Base-by-base conservation (phyloP, 2,329 filamentous ascomycete species). In the Xylariaceae sp. region DNA sequence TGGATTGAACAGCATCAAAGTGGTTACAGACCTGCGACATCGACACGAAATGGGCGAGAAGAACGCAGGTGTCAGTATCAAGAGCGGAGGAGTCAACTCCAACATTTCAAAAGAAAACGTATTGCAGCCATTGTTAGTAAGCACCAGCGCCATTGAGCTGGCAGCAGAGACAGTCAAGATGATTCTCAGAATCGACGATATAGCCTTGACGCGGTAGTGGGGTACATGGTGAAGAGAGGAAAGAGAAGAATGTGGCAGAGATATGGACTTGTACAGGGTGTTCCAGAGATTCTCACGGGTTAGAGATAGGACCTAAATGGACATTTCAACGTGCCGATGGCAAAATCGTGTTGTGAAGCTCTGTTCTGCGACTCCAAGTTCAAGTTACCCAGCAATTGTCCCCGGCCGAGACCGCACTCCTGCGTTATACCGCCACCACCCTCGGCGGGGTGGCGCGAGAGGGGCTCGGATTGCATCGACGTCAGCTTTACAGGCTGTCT, bases 151-250 rank as follows among this genome's bases (percentile, higher is more conserved):
- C 18, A 93, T 98, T 58, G 91, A 98, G 73, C 69, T 98, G 66
- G 93, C 93, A 22, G 90, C 91, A 7, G 93, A 98, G 78, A 98
- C 93, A 47, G 93, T 97, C 57, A 98, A 97, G 81, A 93, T 95
- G 89, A 82, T 83, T 61, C 64, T 83, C 60, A 75, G 79, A 62
- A 82, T 83, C 68, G 79, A 83, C 60, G 79, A 83, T 59, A 82
- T 83, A 66, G 77, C 77, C 37, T 65, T 83, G 63, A 80, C 72
- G 57, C 73, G 79, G 67, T 82, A 76, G 59, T 48, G 40, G 39
- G 34, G 36, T 28, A 15, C 28, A 40, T 35, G 29, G 19, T 38
- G 36, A 26, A 43, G 43, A 45, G 45, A 43, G 29, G 19, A 37
- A 36, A 26, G 42, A 42, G 47, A 44, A 43, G 43, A 45, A 32